A percentile compares a stretch with the other conserved stretches of the same genome.
These are phyloP conservation scores for Trichoderma orchidacearum DNA, from an alignment of 495 filamentous ascomycete genomes.

Conservation along the genomic window DNA sequence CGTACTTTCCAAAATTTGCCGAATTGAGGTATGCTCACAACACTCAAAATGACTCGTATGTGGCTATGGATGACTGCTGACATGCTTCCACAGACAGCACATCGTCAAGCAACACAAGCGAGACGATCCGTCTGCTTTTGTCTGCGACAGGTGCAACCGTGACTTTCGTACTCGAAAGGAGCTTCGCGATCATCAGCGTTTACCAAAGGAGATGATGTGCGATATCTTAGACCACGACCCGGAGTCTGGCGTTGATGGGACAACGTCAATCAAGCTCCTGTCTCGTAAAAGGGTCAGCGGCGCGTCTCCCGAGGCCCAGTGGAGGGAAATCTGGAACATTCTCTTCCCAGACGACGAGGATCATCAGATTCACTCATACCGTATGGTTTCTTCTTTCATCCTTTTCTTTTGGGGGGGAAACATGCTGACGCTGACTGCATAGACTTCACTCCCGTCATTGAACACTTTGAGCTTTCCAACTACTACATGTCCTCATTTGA, in stretches of 20 bases:
- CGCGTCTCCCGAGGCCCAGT: constrained; percentile 3
- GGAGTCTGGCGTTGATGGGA: constrained; percentile 3
- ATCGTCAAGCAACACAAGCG: constrained; percentile 5
- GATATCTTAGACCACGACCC: constrained; percentile 2
- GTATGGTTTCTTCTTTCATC: background rate
- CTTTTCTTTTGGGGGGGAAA: background rate
- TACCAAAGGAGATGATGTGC: constrained; percentile 4
- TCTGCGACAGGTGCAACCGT: constrained; percentile 4
- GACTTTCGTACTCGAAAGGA: constrained; percentile 4
- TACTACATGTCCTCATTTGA: background rate
- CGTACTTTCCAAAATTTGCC: constrained; percentile 7
- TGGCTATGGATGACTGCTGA: background rate
- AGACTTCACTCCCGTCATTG: constrained; percentile 4
- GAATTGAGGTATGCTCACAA: constrained; percentile 7
- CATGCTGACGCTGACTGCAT: background rate
- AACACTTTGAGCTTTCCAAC: constrained; percentile 3
- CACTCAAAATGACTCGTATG: too few species aligned
- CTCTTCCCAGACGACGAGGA: constrained; percentile 3
- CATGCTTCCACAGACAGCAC: background rate
- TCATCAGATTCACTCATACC: background rate
- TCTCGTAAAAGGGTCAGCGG: constrained; percentile 3
- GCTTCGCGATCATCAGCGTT: constrained; percentile 4
- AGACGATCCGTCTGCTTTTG: constrained; percentile 3
- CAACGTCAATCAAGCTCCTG: constrained; percentile 1
- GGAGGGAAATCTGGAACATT: constrained; percentile 4